These are phyloP conservation scores for Calonectria naviculata DNA, from an alignment of 2,329 filamentous ascomycete genomes.

Conservation along the genomic window DNA sequence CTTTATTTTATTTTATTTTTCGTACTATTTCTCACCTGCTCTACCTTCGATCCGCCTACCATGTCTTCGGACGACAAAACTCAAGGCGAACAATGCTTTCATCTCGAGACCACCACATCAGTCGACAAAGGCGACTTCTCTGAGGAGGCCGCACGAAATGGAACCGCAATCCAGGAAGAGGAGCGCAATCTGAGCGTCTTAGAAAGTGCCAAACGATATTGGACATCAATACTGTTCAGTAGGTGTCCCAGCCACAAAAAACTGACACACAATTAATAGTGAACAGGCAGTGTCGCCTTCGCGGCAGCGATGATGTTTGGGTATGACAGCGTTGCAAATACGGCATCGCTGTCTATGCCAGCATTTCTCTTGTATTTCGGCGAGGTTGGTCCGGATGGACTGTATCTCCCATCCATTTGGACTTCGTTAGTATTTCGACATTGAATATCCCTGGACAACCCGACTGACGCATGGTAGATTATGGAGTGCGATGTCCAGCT, in stretches of 20 bases:
- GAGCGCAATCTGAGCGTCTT: neutral
- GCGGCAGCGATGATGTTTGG: conserved; percentile 20
- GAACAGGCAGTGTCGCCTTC: conserved; percentile 15
- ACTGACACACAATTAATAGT: neutral
- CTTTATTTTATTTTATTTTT: neutral
- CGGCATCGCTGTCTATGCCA: conserved; percentile 17
- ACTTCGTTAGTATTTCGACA: conserved; percentile 7
- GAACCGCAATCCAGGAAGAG: conserved; percentile 13
- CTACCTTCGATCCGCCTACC: neutral
- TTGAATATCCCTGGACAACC: neutral
- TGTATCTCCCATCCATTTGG: conserved; percentile 19
- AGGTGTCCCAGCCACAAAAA: neutral
- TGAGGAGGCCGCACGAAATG: conserved; percentile 8
- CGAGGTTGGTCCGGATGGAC: neutral
- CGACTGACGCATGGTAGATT: conserved; percentile 1
- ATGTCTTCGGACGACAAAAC: conserved; percentile 4
- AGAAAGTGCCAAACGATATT: neutral
- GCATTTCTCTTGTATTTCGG: conserved; percentile 18
- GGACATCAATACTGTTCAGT: conserved; percentile 18
- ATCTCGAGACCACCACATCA: conserved; percentile 8
- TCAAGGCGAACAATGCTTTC: conserved; percentile 5
- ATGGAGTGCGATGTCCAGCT: conserved; percentile 19
- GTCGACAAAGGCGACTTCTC: conserved; percentile 13
- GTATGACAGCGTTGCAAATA: conserved; percentile 18
- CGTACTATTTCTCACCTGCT: neutral